phyloP scores from a whole-genome alignment of 495 filamentous ascomycete genomes.

The Annulohypoxylon maeteangense region DNA sequence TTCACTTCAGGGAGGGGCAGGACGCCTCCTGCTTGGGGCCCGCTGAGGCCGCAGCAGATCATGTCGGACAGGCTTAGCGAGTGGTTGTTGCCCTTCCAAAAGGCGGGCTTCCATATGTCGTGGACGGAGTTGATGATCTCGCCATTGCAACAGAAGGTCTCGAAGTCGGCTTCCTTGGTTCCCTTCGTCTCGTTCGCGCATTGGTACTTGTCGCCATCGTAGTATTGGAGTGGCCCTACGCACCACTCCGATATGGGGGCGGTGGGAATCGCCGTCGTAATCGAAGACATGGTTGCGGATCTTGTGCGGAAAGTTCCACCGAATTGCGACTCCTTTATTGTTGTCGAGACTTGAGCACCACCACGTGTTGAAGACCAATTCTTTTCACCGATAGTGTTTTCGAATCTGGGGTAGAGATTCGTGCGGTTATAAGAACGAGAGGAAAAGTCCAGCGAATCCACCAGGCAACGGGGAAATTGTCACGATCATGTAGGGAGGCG shows the following conservation, averaged over 20 bases:
- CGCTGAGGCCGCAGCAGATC: conserved; percentile 30
- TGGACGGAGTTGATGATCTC: conserved; percentile 24
- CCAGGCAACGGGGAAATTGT: background rate
- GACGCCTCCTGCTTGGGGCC: conserved; percentile 13
- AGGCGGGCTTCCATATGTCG: conserved; percentile 20
- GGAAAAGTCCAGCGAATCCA: background rate
- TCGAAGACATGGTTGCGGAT: conserved; percentile 20
- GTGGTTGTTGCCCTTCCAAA: conserved; percentile 2
- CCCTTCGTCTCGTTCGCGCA: conserved; percentile 24
- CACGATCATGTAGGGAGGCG: conserved; percentile 13
- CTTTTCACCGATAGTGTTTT: background rate
- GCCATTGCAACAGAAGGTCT: conserved; percentile 42
- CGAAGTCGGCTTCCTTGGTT: conserved; percentile 18
- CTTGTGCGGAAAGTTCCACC: background rate
- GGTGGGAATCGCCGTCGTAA: conserved; percentile 32
- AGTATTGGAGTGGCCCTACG: background rate
- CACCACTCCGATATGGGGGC: conserved; percentile 27
- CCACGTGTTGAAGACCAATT: background rate
- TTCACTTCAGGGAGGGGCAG: background rate
- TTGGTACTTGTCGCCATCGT: conserved; percentile 10
- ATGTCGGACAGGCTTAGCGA: conserved; percentile 25
- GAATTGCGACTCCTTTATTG: background rate
- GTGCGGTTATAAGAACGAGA: background rate
- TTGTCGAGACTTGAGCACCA: background rate
- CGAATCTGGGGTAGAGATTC: background rate